A percentile compares a stretch with the other conserved stretches of the same genome.
Evolutionary conservation across 2,329 filamentous ascomycete species (phyloP).

Genomic region (Lecanicillium sp.): DNA sequence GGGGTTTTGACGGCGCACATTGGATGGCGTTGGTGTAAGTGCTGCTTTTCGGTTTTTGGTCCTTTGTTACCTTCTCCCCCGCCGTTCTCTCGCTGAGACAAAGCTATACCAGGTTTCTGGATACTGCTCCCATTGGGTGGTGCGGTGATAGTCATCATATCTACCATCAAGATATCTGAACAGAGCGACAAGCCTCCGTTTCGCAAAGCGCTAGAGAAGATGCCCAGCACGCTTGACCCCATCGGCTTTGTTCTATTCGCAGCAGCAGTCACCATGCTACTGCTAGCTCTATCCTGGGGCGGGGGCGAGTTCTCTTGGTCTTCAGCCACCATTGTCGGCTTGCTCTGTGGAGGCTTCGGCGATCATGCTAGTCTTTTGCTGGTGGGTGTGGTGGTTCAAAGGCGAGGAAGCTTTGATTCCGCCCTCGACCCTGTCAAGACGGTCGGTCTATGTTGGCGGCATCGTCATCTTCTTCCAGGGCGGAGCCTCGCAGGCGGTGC

Average conservation of each 20-base stretch:
- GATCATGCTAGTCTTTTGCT: neutral
- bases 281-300: conserved; percentile 32
- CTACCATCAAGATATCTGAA: neutral
- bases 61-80: neutral
- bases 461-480: conserved; percentile 1
- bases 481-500: conserved; percentile 5
- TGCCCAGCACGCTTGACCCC: conserved; percentile 18
- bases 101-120: conserved; percentile 6
- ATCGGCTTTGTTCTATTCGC: conserved; percentile 35
- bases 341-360: conserved; percentile 16
- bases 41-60: neutral
- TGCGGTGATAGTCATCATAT: neutral
- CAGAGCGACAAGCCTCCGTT: conserved; percentile 1
- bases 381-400: neutral
- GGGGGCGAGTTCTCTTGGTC: conserved; percentile 32
- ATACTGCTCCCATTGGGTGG: conserved; percentile 5
- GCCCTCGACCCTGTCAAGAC: neutral
- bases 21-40: conserved; percentile 10
- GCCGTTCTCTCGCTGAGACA: neutral
- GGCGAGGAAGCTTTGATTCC: conserved; percentile 1
- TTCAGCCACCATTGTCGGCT: conserved; percentile 32
- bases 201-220: neutral
- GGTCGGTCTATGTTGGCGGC: conserved; percentile 2
- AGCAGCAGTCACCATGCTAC: conserved; percentile 32
- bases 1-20: conserved; percentile 3